These are phyloP conservation scores for Calonectria pauciramosa DNA, from an alignment of 2,329 filamentous ascomycete genomes.

Conservation along the genomic window DNA sequence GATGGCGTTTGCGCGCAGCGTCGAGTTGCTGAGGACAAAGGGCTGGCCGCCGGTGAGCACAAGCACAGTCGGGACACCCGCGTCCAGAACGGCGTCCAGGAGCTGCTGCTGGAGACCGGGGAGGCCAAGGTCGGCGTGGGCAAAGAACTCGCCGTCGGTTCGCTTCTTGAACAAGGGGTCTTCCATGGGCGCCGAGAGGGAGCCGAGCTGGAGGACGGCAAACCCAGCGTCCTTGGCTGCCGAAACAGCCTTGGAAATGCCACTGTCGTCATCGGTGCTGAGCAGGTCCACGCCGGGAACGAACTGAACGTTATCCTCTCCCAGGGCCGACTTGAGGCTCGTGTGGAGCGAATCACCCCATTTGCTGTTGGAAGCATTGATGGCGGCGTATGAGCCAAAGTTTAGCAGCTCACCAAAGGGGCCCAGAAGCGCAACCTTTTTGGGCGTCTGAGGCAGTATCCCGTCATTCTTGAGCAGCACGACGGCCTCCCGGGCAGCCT, in stretches of 20 bases:
- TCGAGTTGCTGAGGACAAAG: constrained; percentile 47
- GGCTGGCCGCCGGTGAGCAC: constrained; percentile 49
- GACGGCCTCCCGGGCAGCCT: constrained; percentile 48
- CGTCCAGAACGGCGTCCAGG: constrained; percentile 49
- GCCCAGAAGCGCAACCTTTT: constrained; percentile 36
- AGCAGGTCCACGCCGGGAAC: constrained; percentile 31
- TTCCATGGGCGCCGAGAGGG: constrained; percentile 43
- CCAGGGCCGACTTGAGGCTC: constrained; percentile 31
- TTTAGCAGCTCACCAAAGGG: constrained; percentile 46
- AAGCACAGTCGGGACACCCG: constrained; percentile 48
- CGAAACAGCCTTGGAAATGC: constrained; percentile 39
- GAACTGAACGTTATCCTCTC: constrained; percentile 32
- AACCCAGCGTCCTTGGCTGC: constrained; percentile 47
- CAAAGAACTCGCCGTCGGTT: constrained; percentile 50
- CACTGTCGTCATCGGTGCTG: constrained; percentile 35
- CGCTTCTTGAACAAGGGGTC: constrained; percentile 47
- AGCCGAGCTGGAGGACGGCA: constrained; percentile 49
- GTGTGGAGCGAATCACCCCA: constrained; percentile 36
- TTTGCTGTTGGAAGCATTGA: constrained; percentile 32
- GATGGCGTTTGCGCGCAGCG: constrained; percentile 64
- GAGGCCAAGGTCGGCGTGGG: constrained; percentile 49
- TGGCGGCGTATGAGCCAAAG: constrained; percentile 34
- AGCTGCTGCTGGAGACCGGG: constrained; percentile 52
- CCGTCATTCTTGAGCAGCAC: constrained; percentile 76
- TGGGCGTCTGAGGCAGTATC: constrained; percentile 63